phyloP scores from a whole-genome alignment of 1,139 yeast genomes.

The Pichia terricola region DNA sequence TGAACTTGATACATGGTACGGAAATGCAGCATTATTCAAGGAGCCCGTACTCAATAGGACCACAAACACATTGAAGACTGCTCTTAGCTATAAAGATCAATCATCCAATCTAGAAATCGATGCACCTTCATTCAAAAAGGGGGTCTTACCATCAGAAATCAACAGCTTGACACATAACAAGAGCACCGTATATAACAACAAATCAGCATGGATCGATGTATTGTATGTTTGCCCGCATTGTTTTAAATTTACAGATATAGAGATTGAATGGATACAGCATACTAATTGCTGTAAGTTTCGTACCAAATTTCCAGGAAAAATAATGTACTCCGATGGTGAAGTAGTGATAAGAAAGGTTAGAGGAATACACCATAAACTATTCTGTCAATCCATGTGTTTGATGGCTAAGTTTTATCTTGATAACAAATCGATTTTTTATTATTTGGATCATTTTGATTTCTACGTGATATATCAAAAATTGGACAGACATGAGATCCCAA shows the following conservation, averaged over 20 bases:
- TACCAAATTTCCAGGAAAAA: slow-evolving; percentile 48
- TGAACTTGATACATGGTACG: slow-evolving; percentile 76
- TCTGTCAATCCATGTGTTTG: slow-evolving; percentile 73
- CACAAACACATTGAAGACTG: neutral
- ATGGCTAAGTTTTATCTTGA: slow-evolving; percentile 87
- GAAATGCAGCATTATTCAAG: slow-evolving; percentile 64
- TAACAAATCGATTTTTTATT: slow-evolving; percentile 79
- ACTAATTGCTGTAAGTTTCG: slow-evolving; percentile 34
- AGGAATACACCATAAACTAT: slow-evolving; percentile 54
- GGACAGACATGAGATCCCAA: slow-evolving; percentile 36
- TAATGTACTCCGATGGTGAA: slow-evolving; percentile 55
- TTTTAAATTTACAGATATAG: slow-evolving; percentile 60
- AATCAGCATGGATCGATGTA: slow-evolving; percentile 43
- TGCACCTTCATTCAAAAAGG: too few species aligned
- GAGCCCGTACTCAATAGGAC: slow-evolving; percentile 4
- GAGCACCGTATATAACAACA: neutral
- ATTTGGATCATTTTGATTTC: slow-evolving; percentile 71
- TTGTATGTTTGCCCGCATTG: slow-evolving; percentile 73
- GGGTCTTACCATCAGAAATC: too few species aligned
- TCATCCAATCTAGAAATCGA: too few species aligned
- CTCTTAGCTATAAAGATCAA: slow-evolving; percentile 3
- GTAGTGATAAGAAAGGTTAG: slow-evolving; percentile 50
- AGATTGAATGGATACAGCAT: slow-evolving; percentile 12
- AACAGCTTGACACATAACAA: too few species aligned
- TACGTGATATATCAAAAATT: slow-evolving; percentile 55